These are phyloP conservation scores for Candida silvatica DNA, from an alignment of 805 yeast genomes.

Conservation along the genomic window DNA sequence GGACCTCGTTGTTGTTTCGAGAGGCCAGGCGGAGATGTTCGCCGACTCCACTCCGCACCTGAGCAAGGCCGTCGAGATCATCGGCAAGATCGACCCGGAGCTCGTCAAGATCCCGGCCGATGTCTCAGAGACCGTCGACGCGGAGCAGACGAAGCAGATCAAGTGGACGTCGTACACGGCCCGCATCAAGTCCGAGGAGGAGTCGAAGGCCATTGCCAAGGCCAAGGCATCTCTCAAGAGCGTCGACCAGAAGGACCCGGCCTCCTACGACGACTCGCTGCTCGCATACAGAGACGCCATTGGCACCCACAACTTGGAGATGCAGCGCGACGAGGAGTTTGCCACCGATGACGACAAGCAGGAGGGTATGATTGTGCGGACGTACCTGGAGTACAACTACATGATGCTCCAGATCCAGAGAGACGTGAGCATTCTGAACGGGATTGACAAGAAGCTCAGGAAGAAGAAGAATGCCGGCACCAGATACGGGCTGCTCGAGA, in stretches of 20 bases:
- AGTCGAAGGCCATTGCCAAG: conserved; percentile 50
- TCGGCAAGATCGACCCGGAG: conserved; percentile 26
- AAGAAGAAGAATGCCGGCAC: conserved; percentile 9
- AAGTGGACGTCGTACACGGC: conserved; percentile 55
- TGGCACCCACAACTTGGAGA: conserved; percentile 47
- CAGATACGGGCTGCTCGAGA: conserved; percentile 19
- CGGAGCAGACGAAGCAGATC: conserved; percentile 24
- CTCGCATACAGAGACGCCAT: conserved; percentile 65
- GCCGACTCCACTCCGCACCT: conserved; percentile 26
- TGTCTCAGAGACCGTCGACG: conserved; percentile 1
- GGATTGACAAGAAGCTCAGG: conserved; percentile 20
- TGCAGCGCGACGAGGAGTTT: conserved; percentile 41
- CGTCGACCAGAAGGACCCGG: conserved; percentile 27
- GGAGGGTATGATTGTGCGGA: conserved; percentile 63
- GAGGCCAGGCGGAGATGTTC: conserved; percentile 27
- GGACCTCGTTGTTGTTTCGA: conserved; percentile 43
- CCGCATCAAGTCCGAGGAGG: conserved; percentile 55
- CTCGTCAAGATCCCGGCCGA: conserved; percentile 25
- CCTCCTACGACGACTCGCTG: conserved; percentile 48
- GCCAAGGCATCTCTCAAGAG: conserved; percentile 25
- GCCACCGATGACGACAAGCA: conserved; percentile 51
- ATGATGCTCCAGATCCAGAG: conserved; percentile 63
- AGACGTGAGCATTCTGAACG: conserved; percentile 39
- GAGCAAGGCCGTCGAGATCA: conserved; percentile 27
- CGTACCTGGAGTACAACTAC: conserved; percentile 66